Evolutionary conservation across 169 alveolate species (phyloP).

Genomic region (Plasmodium fragile): DNA sequence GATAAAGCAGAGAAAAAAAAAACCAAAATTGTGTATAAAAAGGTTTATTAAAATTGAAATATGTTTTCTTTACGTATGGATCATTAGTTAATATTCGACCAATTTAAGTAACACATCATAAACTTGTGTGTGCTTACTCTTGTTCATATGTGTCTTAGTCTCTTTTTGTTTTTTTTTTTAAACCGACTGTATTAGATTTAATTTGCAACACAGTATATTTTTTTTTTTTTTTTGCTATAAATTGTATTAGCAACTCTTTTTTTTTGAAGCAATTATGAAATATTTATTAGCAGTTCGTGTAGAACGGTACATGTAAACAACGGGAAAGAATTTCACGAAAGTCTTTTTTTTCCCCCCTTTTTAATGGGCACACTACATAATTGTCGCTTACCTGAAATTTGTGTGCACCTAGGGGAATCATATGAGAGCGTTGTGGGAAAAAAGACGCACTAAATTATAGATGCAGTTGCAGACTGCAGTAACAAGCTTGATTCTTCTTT

Average conservation of each 20-base stretch:
- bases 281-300: constrained; percentile 7
- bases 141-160: neutral
- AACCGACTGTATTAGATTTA: neutral
- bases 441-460: neutral
- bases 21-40: constrained; percentile 60
- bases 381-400: neutral
- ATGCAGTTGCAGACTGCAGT: neutral
- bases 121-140: neutral
- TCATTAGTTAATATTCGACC: neutral
- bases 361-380: neutral
- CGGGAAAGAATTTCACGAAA: neutral
- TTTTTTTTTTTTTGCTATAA: neutral
- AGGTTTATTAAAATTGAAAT: constrained; percentile 38
- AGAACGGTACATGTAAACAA: neutral
- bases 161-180: neutral
- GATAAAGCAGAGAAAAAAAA: constrained; percentile 60
- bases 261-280: neutral
- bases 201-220: constrained; percentile 3
- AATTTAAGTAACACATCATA: neutral
- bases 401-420: neutral
- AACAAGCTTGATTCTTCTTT: neutral
- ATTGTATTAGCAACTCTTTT: neutral
- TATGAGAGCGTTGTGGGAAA: neutral
- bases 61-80: neutral
- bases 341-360: neutral